Conservation (phyloP, 2,329 filamentous ascomycete species). For the Aspergillus sp. region DNA sequence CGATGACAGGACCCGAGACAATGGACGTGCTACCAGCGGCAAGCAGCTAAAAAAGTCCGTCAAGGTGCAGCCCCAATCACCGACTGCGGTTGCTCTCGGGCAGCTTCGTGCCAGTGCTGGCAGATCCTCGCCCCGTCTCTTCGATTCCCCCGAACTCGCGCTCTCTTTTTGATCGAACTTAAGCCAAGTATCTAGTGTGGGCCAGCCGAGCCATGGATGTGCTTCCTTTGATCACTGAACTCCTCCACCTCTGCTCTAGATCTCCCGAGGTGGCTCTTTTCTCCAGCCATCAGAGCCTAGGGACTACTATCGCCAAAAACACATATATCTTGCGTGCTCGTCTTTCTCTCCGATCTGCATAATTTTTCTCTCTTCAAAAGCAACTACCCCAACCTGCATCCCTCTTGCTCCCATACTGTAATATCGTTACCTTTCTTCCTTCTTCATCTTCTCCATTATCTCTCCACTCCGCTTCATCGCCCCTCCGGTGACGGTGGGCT, state of each 20-base stretch:
- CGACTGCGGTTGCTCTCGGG: conserved; percentile 11
- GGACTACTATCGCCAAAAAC: conserved; percentile 8
- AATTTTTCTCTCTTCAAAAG: conserved; percentile 9
- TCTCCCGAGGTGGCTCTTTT: conserved; percentile 15
- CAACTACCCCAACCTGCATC: conserved; percentile 4
- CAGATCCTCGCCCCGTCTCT: conserved; percentile 20
- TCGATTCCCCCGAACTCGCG: conserved; percentile 19
- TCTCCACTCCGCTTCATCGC: background rate
- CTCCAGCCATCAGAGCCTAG: background rate
- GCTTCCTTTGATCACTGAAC: conserved; percentile 8
- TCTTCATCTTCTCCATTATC: background rate
- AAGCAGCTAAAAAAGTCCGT: conserved; percentile 23
- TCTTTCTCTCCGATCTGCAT: conserved; percentile 13
- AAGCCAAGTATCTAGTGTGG: conserved; percentile 12
- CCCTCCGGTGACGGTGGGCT: background rate
- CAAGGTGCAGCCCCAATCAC: background rate
- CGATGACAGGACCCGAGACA: conserved; percentile 32
- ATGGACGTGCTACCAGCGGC: conserved; percentile 26
- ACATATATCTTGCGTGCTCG: conserved; percentile 21
- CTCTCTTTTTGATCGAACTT: conserved; percentile 2
- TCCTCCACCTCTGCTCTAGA: conserved; percentile 14
- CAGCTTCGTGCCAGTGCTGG: conserved; percentile 20
- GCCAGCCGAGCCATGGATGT: conserved; percentile 1
- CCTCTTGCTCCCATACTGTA: background rate
- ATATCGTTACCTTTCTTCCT: background rate